A percentile compares a stretch with the other conserved stretches of the same genome.
Conservation (phyloP, 1,284 basidiomycete genomes). For the Farysia itapuensis region DNA sequence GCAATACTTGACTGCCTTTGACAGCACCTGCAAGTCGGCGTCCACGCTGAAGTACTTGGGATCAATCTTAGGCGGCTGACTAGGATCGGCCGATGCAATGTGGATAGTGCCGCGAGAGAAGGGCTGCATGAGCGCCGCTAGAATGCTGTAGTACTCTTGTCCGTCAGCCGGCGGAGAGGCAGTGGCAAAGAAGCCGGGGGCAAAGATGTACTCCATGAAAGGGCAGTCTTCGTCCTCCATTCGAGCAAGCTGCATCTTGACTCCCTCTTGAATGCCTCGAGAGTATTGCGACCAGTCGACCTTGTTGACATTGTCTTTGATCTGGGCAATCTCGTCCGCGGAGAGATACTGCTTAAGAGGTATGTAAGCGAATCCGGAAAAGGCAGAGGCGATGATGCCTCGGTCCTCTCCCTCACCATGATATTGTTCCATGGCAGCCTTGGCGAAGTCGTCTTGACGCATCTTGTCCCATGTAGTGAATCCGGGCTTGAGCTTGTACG, state of each 20-base stretch:
- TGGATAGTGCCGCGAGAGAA: conserved; percentile 46
- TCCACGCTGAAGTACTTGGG: conserved; percentile 41
- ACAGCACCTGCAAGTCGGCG: conserved; percentile 45
- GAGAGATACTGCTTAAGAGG: conserved; percentile 38
- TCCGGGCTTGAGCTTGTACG: conserved; percentile 46
- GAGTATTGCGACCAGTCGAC: conserved; percentile 32
- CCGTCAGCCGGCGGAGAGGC: conserved; percentile 31
- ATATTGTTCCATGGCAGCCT: conserved; percentile 42
- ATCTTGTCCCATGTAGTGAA: conserved; percentile 46
- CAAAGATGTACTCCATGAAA: conserved; percentile 37
- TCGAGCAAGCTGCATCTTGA: conserved; percentile 31
- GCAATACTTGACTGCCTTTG: conserved; percentile 40
- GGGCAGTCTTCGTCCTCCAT: conserved; percentile 37
- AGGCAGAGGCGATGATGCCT: conserved; percentile 41
- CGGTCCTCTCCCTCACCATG: conserved; percentile 29
- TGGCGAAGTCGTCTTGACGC: conserved; percentile 43
- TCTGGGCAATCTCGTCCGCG: conserved; percentile 22
- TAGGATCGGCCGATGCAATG: conserved; percentile 19
- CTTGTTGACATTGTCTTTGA: conserved; percentile 20
- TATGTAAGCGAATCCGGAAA: conserved; percentile 43
- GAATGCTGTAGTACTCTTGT: conserved; percentile 43
- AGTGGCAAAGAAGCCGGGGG: conserved; percentile 50
- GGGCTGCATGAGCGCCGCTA: conserved; percentile 40
- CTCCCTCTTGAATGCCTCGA: conserved; percentile 31
- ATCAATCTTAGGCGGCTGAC: conserved; percentile 30